Conservation (phyloP, 2,329 filamentous ascomycete species). For the Lasiodiplodia sp. region DNA sequence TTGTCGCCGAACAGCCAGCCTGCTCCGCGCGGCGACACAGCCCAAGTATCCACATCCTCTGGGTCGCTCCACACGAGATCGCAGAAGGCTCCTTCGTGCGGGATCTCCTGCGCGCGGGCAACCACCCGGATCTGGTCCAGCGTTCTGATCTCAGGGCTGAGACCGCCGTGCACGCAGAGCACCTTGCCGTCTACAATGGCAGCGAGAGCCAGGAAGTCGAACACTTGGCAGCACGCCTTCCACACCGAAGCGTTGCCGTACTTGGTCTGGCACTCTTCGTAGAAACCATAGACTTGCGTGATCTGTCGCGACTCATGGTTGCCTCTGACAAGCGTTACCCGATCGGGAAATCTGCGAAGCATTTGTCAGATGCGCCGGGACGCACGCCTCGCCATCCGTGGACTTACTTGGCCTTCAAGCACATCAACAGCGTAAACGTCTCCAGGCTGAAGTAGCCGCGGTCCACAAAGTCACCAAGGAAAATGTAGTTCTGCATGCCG, state of each 20-base stretch:
- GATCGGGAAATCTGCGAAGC: slow-evolving; percentile 68
- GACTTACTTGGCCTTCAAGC: slow-evolving; percentile 72
- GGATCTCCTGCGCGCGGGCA: slow-evolving; percentile 87
- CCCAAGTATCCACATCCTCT: slow-evolving; percentile 74
- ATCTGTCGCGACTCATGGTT: slow-evolving; percentile 99
- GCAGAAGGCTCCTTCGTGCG: slow-evolving; percentile 98
- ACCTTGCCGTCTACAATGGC: slow-evolving; percentile 99
- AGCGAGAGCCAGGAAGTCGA: slow-evolving; percentile 96
- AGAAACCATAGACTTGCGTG: slow-evolving; percentile 99
- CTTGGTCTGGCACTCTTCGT: slow-evolving; percentile 98
- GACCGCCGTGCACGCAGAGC: slow-evolving; percentile 95
- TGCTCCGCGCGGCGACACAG: slow-evolving; percentile 71
- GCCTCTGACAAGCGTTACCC: slow-evolving; percentile 75
- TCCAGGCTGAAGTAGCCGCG: slow-evolving; percentile 77
- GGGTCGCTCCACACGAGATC: slow-evolving; percentile 94
- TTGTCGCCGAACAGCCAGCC: slow-evolving; percentile 76
- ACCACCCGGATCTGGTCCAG: slow-evolving; percentile 88
- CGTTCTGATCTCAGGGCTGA: slow-evolving; percentile 95
- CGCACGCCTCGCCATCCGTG: not conserved
- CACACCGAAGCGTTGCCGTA: slow-evolving; percentile 99
- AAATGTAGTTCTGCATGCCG: slow-evolving; percentile 74
- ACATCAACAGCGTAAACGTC: slow-evolving; percentile 75
- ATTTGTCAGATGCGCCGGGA: slow-evolving; percentile 29
- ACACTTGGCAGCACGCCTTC: slow-evolving; percentile 99
- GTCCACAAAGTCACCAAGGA: slow-evolving; percentile 77